Evolutionary conservation across 352 stramenopile genomes (phyloP).

Genomic region (Globisporangium uncinulatum): DNA sequence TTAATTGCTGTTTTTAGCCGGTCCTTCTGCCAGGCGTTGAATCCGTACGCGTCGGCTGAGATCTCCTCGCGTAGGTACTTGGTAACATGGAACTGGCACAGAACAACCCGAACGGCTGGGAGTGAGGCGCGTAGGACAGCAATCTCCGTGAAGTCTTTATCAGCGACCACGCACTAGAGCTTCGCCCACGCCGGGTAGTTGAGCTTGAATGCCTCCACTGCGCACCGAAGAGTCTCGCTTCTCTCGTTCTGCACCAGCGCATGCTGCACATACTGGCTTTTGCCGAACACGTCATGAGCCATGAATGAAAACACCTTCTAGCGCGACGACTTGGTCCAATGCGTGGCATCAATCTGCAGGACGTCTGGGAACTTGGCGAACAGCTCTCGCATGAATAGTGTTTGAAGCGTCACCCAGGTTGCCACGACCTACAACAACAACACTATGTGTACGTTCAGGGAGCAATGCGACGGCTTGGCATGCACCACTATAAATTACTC

Average conservation of each 20-base stretch:
- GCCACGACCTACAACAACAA: background rate
- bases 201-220: conserved; percentile 17
- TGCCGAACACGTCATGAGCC: background rate
- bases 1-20: conserved; percentile 8
- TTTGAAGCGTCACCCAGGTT: background rate
- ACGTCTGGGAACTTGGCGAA: background rate
- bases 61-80: conserved; percentile 18
- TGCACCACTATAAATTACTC: too few relatives aligned
- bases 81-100: conserved; percentile 25
- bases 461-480: too few relatives aligned
- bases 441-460: background rate
- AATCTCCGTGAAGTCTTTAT: conserved; percentile 28
- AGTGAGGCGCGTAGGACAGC: conserved; percentile 8
- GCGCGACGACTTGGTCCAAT: background rate
- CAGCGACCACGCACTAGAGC: conserved; percentile 16
- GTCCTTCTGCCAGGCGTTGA: conserved; percentile 16
- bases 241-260: conserved; percentile 16
- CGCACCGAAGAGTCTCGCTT: conserved; percentile 8
- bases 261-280: conserved; percentile 17
- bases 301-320: background rate
- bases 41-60: conserved; percentile 7
- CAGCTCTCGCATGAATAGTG: background rate
- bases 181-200: conserved; percentile 13
- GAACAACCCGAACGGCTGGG: conserved; percentile 7
- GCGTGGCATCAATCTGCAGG: background rate